Evolutionary conservation across 2,329 filamentous ascomycete species (phyloP), one percentile per base, ranked within the genome.

Genomic region (Diaporthe eres): DNA sequence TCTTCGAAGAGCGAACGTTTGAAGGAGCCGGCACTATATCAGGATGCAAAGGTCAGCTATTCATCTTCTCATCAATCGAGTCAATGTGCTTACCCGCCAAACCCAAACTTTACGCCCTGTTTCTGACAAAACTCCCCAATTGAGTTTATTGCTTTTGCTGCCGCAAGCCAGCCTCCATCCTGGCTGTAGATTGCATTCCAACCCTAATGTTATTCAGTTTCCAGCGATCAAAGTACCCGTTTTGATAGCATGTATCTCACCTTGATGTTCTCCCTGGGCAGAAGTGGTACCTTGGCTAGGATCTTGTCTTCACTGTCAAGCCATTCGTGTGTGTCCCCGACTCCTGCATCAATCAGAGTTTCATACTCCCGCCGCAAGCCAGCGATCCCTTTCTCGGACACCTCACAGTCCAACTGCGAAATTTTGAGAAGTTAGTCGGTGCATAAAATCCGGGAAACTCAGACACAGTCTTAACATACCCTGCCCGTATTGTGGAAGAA

Each of bases 161-260:
- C 86, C 31, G 86, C 86, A 22, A 88, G 81, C 86, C 86, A 88
- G 61, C 86, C 86, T 34, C 86, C 86, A 71, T 87, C 85, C 5
- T 79, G 70, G 73, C 83, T 85, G 70, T 81, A 86, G 25, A 88
- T 80, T 12, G 83, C 86, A 79, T 87, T 87, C 86, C 86, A 88
- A 4, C 85, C 86, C 81, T 84, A 34, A 34, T 34, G 0, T 34
- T 10, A 34, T 9, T 34, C 7, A 34, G 34, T 10, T 34, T 7
- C 34, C 34, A 34, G 34, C 7, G 0, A 34, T 34, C 7, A 34
- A 9, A 34, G 34, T 34, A 34, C 0, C 8, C 34, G 1, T 34
- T 34, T 9, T 34, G 34, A 1, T 34, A 34, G 7, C 34, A 15
- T n/a, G 2, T 5, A 8, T 60, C 55, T 42, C 57, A 84, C 84